Conservation (phyloP, 1,284 basidiomycete genomes). For the Peniophora sp. region DNA sequence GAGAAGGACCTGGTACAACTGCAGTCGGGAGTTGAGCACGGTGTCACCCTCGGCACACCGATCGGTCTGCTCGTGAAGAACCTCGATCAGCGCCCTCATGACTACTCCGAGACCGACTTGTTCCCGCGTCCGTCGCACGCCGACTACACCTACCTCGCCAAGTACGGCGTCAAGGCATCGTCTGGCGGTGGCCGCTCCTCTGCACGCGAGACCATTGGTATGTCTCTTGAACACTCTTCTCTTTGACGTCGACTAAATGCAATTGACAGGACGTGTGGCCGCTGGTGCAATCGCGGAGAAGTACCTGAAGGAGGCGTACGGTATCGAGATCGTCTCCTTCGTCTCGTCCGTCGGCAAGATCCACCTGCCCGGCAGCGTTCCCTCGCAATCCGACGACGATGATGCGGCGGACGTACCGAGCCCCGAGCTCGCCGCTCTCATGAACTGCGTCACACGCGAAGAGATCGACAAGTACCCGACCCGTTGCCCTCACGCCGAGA, state of each 20-base stretch:
- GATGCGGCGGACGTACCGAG: slow-evolving; percentile 75
- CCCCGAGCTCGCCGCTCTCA: slow-evolving; percentile 77
- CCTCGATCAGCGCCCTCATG: slow-evolving; percentile 97
- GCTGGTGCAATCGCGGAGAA: slow-evolving; percentile 98
- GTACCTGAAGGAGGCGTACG: slow-evolving; percentile 84
- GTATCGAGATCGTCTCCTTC: slow-evolving; percentile 95
- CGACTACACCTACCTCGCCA: slow-evolving; percentile 97
- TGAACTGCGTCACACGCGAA: slow-evolving; percentile 77
- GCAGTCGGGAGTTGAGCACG: slow-evolving; percentile 92
- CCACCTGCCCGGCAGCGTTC: slow-evolving; percentile 55
- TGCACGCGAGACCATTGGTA: slow-evolving; percentile 95
- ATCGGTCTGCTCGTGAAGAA: slow-evolving; percentile 95
- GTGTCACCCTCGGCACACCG: slow-evolving; percentile 94
- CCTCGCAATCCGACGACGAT: slow-evolving; percentile 43
- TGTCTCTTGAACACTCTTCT: slow-evolving; percentile 8
- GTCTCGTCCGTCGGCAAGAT: slow-evolving; percentile 95
- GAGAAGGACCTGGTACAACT: slow-evolving; percentile 95
- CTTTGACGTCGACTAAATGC: neutral
- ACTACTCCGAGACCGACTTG: slow-evolving; percentile 97
- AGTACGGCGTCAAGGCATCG: slow-evolving; percentile 96
- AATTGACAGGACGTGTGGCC: slow-evolving; percentile 75
- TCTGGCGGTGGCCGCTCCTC: slow-evolving; percentile 92
- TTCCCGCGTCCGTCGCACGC: slow-evolving; percentile 98
- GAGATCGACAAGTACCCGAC: slow-evolving; percentile 86
- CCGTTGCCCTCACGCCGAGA: slow-evolving; percentile 87